Base-by-base conservation (phyloP, 257 asterid species). In the Vinca minor region DNA sequence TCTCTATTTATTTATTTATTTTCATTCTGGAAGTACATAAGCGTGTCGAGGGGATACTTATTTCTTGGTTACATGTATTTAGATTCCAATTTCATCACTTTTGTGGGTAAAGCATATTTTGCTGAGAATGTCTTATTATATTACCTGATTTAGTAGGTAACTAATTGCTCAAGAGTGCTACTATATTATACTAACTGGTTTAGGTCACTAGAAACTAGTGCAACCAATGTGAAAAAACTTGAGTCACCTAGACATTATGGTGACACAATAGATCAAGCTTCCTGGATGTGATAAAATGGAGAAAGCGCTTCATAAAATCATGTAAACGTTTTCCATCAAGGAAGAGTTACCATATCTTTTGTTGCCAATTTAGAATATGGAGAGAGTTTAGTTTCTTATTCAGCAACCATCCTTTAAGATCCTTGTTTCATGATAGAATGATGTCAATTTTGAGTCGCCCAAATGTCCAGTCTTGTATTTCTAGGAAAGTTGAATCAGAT, bases 1-100 rank as follows among this genome's bases (percentile, higher is more conserved):
- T 31, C 25, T 70, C 36, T 3, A 39, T 63, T 44, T 5, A 31
- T 29, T n/a, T n/a, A n/a, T n/a, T n/a, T 59, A 9, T 28, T 64
- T 18, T 50, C 32, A 44, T 14, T 23, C 39, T 67, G 65, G 57
- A 56, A 58, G n/a, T 34, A 10, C 59, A 49, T 23, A 47, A 44
- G 8, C 46, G 1, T 46, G 26, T 35, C 45, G 39, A 26, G 21
- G 29, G 69, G 28, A 8, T 35, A 36, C 38, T 45, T 18, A 7
- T 53, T 14, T 20, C 34, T n/a, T 7, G 25, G 8, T n/a, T n/a
- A 6, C 23, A 4, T 52, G 61, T 34, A n/a, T 32, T 35, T 34
- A 20, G 47, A 42, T 34, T 45, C 32, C 48, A 34, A 32, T 36
- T 48, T 64, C 38, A 14, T 49, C 13, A 8, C n/a, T 4, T n/a